Conservation (phyloP, 2,329 filamentous ascomycete genomes). For the Colletotrichum tamarilloi region DNA sequence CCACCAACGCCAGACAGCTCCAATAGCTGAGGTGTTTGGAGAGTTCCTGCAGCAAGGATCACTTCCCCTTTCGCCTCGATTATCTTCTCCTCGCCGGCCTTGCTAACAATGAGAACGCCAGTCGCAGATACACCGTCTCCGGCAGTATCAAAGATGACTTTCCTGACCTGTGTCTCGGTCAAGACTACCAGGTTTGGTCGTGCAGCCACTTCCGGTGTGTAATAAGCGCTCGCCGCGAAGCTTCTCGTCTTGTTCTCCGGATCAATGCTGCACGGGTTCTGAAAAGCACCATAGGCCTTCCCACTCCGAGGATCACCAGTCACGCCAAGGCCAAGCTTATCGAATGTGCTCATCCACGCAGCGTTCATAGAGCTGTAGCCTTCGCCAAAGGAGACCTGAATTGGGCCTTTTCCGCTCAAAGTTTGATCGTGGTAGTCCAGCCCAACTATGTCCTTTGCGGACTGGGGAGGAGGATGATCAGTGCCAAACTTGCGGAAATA, state of each 20-base stretch:
- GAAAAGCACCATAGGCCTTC: conserved; percentile 46
- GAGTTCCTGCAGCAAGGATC: conserved; percentile 53
- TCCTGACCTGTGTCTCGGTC: conserved; percentile 35
- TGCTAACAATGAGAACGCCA: conserved; percentile 17
- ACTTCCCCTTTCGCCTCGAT: conserved; percentile 49
- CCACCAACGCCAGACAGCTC: conserved; percentile 55
- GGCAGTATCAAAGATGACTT: neutral
- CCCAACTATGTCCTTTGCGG: conserved; percentile 42
- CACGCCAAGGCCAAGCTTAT: conserved; percentile 45
- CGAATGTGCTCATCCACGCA: conserved; percentile 51
- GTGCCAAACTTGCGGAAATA: conserved; percentile 47
- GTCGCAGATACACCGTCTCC: neutral
- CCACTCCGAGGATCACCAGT: conserved; percentile 46
- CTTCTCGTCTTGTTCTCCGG: conserved; percentile 45
- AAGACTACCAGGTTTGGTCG: conserved; percentile 40
- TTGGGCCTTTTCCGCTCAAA: conserved; percentile 46
- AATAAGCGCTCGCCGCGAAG: conserved; percentile 48
- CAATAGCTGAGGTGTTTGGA: conserved; percentile 55
- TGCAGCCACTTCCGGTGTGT: conserved; percentile 33
- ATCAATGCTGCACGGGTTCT: conserved; percentile 46
- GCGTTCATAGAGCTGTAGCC: conserved; percentile 45
- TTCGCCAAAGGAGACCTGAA: conserved; percentile 50
- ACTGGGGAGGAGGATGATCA: conserved; percentile 42
- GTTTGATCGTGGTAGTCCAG: conserved; percentile 47
- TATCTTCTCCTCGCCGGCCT: conserved; percentile 23